Conservation (phyloP, 495 filamentous ascomycete species). For the Chlorociboria aeruginascens region DNA sequence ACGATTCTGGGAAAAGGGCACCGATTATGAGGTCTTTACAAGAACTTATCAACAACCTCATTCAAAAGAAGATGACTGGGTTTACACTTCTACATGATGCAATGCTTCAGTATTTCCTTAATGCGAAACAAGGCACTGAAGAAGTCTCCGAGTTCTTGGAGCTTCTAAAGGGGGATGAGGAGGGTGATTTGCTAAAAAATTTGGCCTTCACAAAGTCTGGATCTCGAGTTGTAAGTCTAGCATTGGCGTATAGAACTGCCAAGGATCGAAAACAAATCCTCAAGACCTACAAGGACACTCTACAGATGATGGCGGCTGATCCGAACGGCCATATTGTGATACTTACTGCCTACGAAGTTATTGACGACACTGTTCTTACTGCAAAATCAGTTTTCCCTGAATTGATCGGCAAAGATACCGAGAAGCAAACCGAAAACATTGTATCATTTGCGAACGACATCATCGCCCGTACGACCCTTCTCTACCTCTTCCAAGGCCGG, state of each 20-base stretch:
- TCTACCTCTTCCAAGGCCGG: constrained; percentile 72
- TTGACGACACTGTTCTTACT: constrained; percentile 87
- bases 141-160: constrained; percentile 84
- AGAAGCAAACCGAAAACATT: constrained; percentile 50
- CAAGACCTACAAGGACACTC: constrained; percentile 72
- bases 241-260: constrained; percentile 70
- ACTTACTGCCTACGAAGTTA: constrained; percentile 72
- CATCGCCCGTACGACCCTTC: constrained; percentile 61
- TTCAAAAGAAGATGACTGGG: constrained; percentile 90
- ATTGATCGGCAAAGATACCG: constrained; percentile 54
- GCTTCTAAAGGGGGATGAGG: constrained; percentile 79
- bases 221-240: constrained; percentile 64
- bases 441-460: constrained; percentile 50
- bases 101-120: constrained; percentile 92
- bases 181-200: constrained; percentile 80
- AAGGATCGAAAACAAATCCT: constrained; percentile 89
- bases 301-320: constrained; percentile 73
- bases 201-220: constrained; percentile 91
- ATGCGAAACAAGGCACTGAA: constrained; percentile 57
- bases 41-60: constrained; percentile 74
- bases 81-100: constrained; percentile 97
- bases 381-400: constrained; percentile 76
- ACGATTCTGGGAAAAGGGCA: constrained; percentile 69
- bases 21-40: constrained; percentile 75
- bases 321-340: constrained; percentile 67